Conservation (phyloP, 2,329 filamentous ascomycete species). For the Cyclaneusma minus region DNA sequence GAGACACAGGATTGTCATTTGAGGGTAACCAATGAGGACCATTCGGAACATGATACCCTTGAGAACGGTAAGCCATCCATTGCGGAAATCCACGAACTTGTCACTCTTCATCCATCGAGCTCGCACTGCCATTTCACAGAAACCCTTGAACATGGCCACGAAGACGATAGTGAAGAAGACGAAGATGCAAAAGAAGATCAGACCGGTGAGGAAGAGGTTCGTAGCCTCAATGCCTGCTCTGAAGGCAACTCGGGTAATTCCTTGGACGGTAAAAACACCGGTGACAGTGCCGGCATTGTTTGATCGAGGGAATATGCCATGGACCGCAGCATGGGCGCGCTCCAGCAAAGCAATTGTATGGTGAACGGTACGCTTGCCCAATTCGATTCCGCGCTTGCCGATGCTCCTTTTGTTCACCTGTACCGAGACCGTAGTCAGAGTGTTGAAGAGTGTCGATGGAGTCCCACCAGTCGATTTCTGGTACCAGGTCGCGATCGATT, state of each 20-base stretch:
- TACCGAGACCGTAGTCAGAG: constrained; percentile 62
- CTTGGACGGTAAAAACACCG: constrained; percentile 50
- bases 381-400: constrained; percentile 33
- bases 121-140: constrained; percentile 63
- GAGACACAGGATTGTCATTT: constrained; percentile 77
- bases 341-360: constrained; percentile 15
- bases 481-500: constrained; percentile 87
- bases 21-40: constrained; percentile 78
- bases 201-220: constrained; percentile 85
- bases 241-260: constrained; percentile 84
- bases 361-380: constrained; percentile 37
- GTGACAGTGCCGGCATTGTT: constrained; percentile 37
- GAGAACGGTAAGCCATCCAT: constrained; percentile 82
- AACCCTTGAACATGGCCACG: constrained; percentile 65
- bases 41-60: constrained; percentile 90
- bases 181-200: constrained; percentile 80
- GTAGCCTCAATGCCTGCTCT: constrained; percentile 70
- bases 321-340: constrained; percentile 16
- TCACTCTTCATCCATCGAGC: constrained; percentile 66
- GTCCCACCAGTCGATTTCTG: constrained; percentile 83
- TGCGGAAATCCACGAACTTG: constrained; percentile 85
- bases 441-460: constrained; percentile 63
- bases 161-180: constrained; percentile 57
- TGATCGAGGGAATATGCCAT: constrained; percentile 23
- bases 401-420: constrained; percentile 34